phyloP scores from a whole-genome alignment of 805 yeast genomes.

The Candida mattraensis region DNA sequence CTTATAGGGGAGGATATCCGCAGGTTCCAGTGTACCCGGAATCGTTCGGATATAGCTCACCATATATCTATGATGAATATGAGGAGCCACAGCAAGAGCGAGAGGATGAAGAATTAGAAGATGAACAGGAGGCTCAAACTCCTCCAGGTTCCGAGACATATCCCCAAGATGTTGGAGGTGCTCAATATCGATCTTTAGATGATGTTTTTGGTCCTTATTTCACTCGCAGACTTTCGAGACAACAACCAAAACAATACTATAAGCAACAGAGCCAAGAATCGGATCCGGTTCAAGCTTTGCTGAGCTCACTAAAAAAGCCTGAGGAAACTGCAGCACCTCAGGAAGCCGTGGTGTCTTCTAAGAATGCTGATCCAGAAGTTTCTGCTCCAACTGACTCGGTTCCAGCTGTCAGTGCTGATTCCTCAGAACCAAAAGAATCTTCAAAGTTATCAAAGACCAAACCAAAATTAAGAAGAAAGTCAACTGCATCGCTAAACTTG shows the following conservation, averaged over 20 bases:
- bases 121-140: conserved; percentile 2
- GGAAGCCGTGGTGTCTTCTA: too few relatives aligned
- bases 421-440: neutral
- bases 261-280: too few relatives aligned
- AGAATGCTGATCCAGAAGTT: neutral
- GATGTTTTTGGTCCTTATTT: conserved; percentile 20
- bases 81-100: conserved; percentile 7
- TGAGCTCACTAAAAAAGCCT: too few relatives aligned
- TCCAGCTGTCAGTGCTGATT: conserved; percentile 1
- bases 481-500: conserved; percentile 19
- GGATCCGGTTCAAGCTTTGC: too few relatives aligned
- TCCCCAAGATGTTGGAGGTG: conserved; percentile 7
- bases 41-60: conserved; percentile 7
- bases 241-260: conserved; percentile 10
- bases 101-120: conserved; percentile 11
- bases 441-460: conserved; percentile 1
- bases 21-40: neutral
- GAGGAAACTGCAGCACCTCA: too few relatives aligned
- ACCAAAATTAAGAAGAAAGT: conserved; percentile 14
- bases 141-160: neutral
- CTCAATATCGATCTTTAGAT: conserved; percentile 17
- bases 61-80: conserved; percentile 5
- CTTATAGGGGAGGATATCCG: conserved; percentile 1
- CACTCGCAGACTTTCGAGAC: conserved; percentile 13
- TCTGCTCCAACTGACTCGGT: conserved; percentile 7